Evolutionary conservation across 306 rosid species (phyloP), one percentile per base, ranked within the genome.

Genomic region (Quercus alba): DNA sequence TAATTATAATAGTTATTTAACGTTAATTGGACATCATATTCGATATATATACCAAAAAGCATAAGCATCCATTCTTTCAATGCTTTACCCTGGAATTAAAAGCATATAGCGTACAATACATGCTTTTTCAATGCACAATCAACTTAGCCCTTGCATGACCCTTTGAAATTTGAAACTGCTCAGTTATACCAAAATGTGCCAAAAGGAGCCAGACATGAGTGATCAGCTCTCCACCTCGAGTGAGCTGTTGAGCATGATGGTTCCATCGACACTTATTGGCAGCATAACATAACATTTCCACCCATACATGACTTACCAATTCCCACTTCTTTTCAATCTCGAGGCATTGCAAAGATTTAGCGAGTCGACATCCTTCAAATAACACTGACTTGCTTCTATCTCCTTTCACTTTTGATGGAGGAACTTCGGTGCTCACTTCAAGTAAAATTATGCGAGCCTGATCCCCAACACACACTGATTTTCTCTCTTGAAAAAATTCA

Each of bases 171-270:
- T 78, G 82, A 74, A 82, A 72, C n/a, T 21, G 64, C 25, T 82
- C 76, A 13, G 85, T 82, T 8, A 82, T 82, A 21, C 85, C 85
- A 56, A 78, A 76, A 82, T 82, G 85, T 18, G 85, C 82, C 82
- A 78, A 78, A 31, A 82, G 82, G 56, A 82, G 79, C 72, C 82
- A 77, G 0, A 82, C 85, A 73, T 77, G 85, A 10, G 82, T 77
- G 61, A 82, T 30, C 12, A 82, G 73, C 57, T 82, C 85, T 3
- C 85, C 85, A 55, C 85, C 82, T 14, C 51, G 63, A 2, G 72
- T 28, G 30, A 28, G 30, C 3, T 28, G 30, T 2, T 28, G 30
- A 28, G 30, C 30, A 28, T 28, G 30, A 28, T 28, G 30, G 30
- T 28, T 28, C 30, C 71, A 78, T 14, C 57, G 72, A 33, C 79